These are phyloP conservation scores for Medakamo hakoo DNA, from an alignment of 139 green algal genomes.

Conservation along the genomic window DNA sequence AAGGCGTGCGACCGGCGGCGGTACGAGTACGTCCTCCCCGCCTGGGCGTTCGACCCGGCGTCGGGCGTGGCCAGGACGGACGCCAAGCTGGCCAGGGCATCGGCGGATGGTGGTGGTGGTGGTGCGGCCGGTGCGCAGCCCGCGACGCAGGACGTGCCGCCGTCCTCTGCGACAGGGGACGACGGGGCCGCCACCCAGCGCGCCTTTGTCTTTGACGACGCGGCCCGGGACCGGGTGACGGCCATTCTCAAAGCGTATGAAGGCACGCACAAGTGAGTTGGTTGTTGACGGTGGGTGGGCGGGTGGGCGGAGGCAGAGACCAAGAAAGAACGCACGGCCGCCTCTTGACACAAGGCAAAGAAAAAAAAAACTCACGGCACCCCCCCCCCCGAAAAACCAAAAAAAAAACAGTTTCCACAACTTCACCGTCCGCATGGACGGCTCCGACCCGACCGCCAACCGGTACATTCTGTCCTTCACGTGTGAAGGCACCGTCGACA, in stretches of 20 bases:
- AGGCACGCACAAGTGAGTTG: constrained; percentile 84
- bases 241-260: constrained; percentile 53
- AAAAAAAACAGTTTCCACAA: no score
- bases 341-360: no score
- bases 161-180: neutral
- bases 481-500: constrained; percentile 17
- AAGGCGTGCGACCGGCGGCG: constrained; percentile 53
- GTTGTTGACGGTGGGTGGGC: no score
- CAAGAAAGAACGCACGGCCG: no score
- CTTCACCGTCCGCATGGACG: constrained; percentile 44
- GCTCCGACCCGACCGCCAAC: constrained; percentile 23
- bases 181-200: neutral
- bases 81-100: neutral
- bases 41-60: constrained; percentile 57
- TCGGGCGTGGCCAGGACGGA: neutral
- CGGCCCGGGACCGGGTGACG: constrained; percentile 25
- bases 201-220: constrained; percentile 24
- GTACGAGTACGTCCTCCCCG: constrained; percentile 95
- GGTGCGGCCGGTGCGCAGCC: neutral
- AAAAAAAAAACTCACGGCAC: no score
- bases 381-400: no score
- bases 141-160: neutral
- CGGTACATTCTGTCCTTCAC: constrained; percentile 58
- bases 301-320: no score
- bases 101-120: neutral